Conservation (phyloP, 805 yeast species). For the Spathaspora girioi region DNA sequence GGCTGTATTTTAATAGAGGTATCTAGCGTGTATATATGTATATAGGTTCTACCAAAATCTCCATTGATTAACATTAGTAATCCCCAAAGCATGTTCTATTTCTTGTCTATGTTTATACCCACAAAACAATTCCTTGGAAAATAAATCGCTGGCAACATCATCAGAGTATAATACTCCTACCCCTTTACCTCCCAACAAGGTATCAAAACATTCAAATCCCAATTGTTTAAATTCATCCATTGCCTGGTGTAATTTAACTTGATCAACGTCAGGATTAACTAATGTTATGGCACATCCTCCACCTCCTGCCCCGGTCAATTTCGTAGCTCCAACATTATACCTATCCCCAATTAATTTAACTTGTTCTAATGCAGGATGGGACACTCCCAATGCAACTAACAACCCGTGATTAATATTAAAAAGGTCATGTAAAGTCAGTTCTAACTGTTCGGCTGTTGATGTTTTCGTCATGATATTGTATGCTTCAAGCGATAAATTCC, state of each 20-base stretch:
- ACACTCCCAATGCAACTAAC: slow-evolving; percentile 80
- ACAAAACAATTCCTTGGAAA: slow-evolving; percentile 33
- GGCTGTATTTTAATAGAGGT: slow-evolving; percentile 83
- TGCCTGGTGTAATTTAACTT: slow-evolving; percentile 32
- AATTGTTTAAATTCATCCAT: slow-evolving; percentile 31
- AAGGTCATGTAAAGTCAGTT: slow-evolving; percentile 48
- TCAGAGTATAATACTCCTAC: slow-evolving; percentile 50
- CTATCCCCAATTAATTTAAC: slow-evolving; percentile 66
- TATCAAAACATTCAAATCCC: slow-evolving; percentile 73
- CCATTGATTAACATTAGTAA: slow-evolving; percentile 46
- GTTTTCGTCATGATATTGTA: slow-evolving; percentile 50
- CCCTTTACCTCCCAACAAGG: slow-evolving; percentile 87
- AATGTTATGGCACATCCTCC: slow-evolving; percentile 97
- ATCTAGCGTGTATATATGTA: slow-evolving; percentile 1
- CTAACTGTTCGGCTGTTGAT: slow-evolving; percentile 35
- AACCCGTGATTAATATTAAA: slow-evolving; percentile 85
- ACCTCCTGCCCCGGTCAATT: slow-evolving; percentile 98
- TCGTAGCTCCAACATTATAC: slow-evolving; percentile 74
- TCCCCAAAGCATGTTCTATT: slow-evolving; percentile 47
- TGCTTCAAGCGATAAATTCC: slow-evolving; percentile 67
- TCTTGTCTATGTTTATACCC: slow-evolving; percentile 38
- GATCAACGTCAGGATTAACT: slow-evolving; percentile 44
- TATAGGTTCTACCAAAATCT: slow-evolving; percentile 49
- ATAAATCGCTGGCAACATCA: slow-evolving; percentile 11
- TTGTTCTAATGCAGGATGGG: slow-evolving; percentile 85